Evolutionary conservation across 1,284 basidiomycete species (phyloP), one percentile per base, ranked within the genome.

Genomic region (Ceratobasidium papillatum): DNA sequence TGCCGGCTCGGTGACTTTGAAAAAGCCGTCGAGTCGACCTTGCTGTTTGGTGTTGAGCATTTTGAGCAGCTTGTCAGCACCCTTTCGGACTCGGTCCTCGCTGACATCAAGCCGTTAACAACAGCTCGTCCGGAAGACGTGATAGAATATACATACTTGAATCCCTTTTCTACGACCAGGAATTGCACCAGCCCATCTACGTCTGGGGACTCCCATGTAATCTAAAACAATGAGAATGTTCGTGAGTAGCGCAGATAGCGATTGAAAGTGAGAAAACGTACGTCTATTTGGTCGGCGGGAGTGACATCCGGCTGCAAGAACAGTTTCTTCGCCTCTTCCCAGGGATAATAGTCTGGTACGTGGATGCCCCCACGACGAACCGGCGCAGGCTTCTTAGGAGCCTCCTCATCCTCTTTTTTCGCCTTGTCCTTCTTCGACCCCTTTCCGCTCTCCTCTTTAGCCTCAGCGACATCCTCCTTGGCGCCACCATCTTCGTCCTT

Each of bases 131-230:
- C 47, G 30, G 58, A 65, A n/a, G 59, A n/a, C 1, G 14, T 4
- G 34, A 27, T 38, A 17, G 25, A 12, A 22, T 12, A n/a, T 3
- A 82, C 88, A 76, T 79, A 97, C 96, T 93, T 97, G 88, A 99
- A 99, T 1, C 98, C 97, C 82, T 99, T 99, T 80, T 99, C 94
- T 54, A 85, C 90, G 25, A 98, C 97, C 32, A 99, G 83, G 84
- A 99, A 99, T 69, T 98, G 89, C 19, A 99, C 91, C 7, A 99
- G 86, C 0, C 95, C 98, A 27, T 99, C 96, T 0, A 96, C 86
- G 77, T 99, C 95, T 2, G 98, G 98, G 76, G 88, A 87, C 77
- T 92, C 94, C 97, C 97, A 99, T 78, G 98, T 95, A 65, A 99
- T 86, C 92, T 97, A 80, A 1, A 69, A 51, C 47, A 45, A 64